Base-by-base conservation (phyloP, 208 protist genomes). In the Leishmania lainsoni region DNA sequence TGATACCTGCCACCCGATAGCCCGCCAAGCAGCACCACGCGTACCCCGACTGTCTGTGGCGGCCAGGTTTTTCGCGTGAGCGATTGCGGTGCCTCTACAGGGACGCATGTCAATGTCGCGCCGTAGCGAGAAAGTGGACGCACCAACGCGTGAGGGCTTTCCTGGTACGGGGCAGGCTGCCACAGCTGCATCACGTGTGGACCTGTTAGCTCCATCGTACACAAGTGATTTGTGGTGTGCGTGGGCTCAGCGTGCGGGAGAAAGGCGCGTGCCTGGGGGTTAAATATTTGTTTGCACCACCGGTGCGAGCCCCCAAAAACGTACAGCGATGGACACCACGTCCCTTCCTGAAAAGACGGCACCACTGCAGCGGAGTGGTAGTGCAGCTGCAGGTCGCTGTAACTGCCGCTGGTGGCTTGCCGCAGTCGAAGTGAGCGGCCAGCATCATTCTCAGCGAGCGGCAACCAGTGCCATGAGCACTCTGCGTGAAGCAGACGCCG, bases 381-480 rank as follows among this genome's bases (percentile, higher is more conserved):
- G 45, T 93, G 92, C 29, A 89, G 63, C 12, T 84, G 84, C 17
- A 96, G 78, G n/a, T 86, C 72, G 52, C 63, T 81, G 76, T 91
- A 91, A 42, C 71, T 61, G 52, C 80, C 58, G 72, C 75, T 88
- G 39, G 81, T 81, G 26, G 48, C 79, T n/a, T 81, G 76, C 51
- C 79, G 81, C 42, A 83, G 75, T 12, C 81, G 77, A 49, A 72
- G 77, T 14, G 78, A 70, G 42, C 78, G 76, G 12, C 76, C 77
- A 39, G 81, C 73, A 56, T 76, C 77, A 63, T 88, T 79, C 54
- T 88, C 85, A 4, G 76, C 84, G 52, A 93, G 80, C n/a, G 82
- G 49, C 45, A 79, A 48, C 88, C 92, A 96, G 72, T 93, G 86
- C 92, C 92, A 96, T 49, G 91, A 78, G 59, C 79, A 83, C 68